phyloP scores from a whole-genome alignment of 306 rosid genomes.

The Cucurbita ficifolia region DNA sequence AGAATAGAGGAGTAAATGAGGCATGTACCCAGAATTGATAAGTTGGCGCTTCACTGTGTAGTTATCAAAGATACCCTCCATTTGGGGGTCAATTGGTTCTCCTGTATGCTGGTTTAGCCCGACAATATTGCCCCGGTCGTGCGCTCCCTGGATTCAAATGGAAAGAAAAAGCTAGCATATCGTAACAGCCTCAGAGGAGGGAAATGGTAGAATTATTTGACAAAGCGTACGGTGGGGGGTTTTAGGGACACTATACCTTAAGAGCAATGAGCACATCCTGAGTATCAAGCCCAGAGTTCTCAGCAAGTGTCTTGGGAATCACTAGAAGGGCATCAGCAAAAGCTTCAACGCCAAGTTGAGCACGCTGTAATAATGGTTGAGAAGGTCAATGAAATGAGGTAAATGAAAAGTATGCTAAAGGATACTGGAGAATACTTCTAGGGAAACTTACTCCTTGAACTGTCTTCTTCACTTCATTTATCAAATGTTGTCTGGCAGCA shows the following conservation, averaged over 20 bases:
- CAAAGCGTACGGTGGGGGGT: neutral
- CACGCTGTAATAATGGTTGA: slow-evolving; percentile 60
- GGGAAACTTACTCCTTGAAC: slow-evolving; percentile 72
- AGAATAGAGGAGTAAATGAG: neutral
- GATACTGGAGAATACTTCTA: neutral
- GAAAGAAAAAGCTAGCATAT: neutral
- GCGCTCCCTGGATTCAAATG: slow-evolving; percentile 69
- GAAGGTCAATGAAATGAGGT: neutral
- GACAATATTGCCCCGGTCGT: slow-evolving; percentile 62
- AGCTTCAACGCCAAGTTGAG: slow-evolving; percentile 93
- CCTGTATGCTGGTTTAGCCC: slow-evolving; percentile 82
- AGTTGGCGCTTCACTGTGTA: slow-evolving; percentile 90
- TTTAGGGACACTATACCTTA: neutral
- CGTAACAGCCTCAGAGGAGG: neutral
- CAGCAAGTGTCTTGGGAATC: slow-evolving; percentile 92
- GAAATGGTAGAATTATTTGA: neutral
- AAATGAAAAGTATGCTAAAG: neutral
- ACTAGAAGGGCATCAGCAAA: slow-evolving; percentile 97
- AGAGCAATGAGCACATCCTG: slow-evolving; percentile 42
- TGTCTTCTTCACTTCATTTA: slow-evolving; percentile 81
- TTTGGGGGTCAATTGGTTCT: slow-evolving; percentile 76
- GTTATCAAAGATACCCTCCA: slow-evolving; percentile 97
- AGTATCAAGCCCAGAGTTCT: slow-evolving; percentile 90
- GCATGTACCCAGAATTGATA: slow-evolving; percentile 73
- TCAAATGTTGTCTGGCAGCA: slow-evolving; percentile 76